Evolutionary conservation across 129 eudicot genomes (phyloP), one percentile per base, ranked within the genome.

Genomic region (Pseudognaphalium luteoalbum): DNA sequence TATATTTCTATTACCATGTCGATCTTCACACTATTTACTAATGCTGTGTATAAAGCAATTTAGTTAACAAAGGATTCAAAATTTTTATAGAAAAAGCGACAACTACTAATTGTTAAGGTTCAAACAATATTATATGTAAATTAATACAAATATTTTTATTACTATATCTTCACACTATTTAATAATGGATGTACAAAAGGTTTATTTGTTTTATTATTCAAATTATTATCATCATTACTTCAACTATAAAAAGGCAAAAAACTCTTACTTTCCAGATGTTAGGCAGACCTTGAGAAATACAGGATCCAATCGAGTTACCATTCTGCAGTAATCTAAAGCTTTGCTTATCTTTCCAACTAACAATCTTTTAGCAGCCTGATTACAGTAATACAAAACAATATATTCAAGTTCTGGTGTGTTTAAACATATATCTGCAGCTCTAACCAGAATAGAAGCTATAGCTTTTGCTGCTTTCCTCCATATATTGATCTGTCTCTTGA

Each of bases 381-480:
- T 65, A 66, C 21, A 50, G 70, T 82, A 82, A 59, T 57, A 71
- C 74, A 64, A 41, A n/a, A 82, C 72, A 71, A 82, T 58, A 42
- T 70, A 21, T 56, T 82, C 78, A 42, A 76, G 73, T 76, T 82
- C 85, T 30, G 70, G 56, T 71, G 81, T 65, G 58, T 76, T 77
- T 0, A 74, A 76, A 66, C 42, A 63, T 52, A 79, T 71, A 19
- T 76, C 92, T 66, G 77, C 87, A 30, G 84, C 91, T 8, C 87
- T 93, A 41, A 86, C 78, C 9, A 93, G 76, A 42, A 90, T 76
- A 4, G 81, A 44, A 4, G 90, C 96, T 21, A 96, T 84, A 66
- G 97, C 97, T 83, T 90, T 96, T 7, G 98, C 93, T 29, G 96
- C 91, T 83, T 91, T 93, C 68, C 89, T 87, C 98, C 97, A n/a